Conservation (phyloP, 2,329 filamentous ascomycete species). For the Penicillium vulpinum region DNA sequence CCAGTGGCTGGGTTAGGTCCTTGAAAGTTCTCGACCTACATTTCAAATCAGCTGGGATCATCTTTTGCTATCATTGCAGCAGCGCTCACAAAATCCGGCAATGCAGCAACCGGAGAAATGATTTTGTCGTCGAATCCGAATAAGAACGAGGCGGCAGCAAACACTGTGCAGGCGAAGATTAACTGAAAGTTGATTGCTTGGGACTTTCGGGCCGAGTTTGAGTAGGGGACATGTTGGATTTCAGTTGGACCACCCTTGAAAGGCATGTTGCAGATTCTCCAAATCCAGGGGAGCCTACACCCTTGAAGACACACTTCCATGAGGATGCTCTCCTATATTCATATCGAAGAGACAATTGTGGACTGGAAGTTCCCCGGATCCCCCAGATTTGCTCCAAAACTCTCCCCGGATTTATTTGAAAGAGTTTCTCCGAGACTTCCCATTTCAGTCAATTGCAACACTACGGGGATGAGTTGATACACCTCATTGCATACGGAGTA, state of each 20-base stretch:
- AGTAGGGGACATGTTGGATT: conserved; percentile 24
- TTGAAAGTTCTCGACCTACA: conserved; percentile 33
- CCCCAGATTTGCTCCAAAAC: conserved; percentile 7
- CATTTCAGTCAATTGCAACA: not conserved
- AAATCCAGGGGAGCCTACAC: conserved; percentile 2
- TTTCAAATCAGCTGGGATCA: not conserved
- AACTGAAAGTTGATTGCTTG: conserved; percentile 27
- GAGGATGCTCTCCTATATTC: not conserved
- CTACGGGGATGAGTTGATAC: not conserved
- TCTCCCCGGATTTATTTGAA: conserved; percentile 2
- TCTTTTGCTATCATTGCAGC: not conserved
- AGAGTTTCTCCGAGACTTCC: conserved; percentile 22
- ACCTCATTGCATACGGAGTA: not conserved
- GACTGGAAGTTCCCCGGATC: not conserved
- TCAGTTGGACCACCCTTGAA: conserved; percentile 8
- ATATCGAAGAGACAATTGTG: not conserved
- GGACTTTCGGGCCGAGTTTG: conserved; percentile 7
- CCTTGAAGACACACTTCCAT: not conserved
- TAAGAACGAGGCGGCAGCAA: conserved; percentile 34
- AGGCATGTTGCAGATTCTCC: conserved; percentile 8
- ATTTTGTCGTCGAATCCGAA: conserved; percentile 38
- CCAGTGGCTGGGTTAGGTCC: conserved; percentile 27
- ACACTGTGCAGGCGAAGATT: conserved; percentile 29
- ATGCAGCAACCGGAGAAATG: conserved; percentile 34
- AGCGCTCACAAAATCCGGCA: conserved; percentile 28